Evolutionary conservation across 208 protist genomes (phyloP).

Genomic region (Leishmania major): DNA sequence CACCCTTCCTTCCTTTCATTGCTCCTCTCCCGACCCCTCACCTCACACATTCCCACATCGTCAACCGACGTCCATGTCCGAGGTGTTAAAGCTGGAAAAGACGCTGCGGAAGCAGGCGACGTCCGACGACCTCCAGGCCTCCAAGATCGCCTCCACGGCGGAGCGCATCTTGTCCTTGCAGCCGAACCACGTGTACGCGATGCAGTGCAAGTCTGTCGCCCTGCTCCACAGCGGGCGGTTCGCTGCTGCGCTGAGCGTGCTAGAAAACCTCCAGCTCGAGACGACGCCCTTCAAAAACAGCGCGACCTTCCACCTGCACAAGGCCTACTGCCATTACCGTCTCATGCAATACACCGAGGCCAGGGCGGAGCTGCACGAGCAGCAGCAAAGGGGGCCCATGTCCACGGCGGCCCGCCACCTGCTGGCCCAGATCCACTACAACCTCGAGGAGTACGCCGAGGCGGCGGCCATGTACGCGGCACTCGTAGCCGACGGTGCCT

Average conservation of each 20-base stretch:
- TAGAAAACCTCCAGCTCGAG: slow-evolving; percentile 47
- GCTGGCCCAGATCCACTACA: slow-evolving; percentile 83
- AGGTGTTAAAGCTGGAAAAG: slow-evolving; percentile 68
- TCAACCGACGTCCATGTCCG: slow-evolving; percentile 42
- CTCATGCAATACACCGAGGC: slow-evolving; percentile 65
- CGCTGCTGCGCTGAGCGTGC: slow-evolving; percentile 53
- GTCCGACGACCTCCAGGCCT: slow-evolving; percentile 41
- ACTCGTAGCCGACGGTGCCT: slow-evolving; percentile 48
- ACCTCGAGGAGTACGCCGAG: slow-evolving; percentile 73
- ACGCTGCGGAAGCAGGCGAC: slow-evolving; percentile 55
- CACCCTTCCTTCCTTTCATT: neutral
- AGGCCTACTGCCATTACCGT: slow-evolving; percentile 81
- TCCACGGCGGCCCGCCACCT: slow-evolving; percentile 67
- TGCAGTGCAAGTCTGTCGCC: slow-evolving; percentile 73
- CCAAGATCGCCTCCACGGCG: slow-evolving; percentile 51
- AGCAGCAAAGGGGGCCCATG: slow-evolving; percentile 8
- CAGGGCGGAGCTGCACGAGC: slow-evolving; percentile 32
- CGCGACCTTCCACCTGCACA: slow-evolving; percentile 50
- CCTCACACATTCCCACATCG: neutral
- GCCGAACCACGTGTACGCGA: slow-evolving; percentile 53
- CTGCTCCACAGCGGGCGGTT: slow-evolving; percentile 69
- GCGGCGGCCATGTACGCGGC: slow-evolving; percentile 71
- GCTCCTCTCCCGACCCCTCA: neutral
- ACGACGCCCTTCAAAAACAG: slow-evolving; percentile 4
- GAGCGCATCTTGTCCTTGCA: slow-evolving; percentile 72